Conservation (phyloP, 1,139 yeast species). For the Blastobotrys proliferans region DNA sequence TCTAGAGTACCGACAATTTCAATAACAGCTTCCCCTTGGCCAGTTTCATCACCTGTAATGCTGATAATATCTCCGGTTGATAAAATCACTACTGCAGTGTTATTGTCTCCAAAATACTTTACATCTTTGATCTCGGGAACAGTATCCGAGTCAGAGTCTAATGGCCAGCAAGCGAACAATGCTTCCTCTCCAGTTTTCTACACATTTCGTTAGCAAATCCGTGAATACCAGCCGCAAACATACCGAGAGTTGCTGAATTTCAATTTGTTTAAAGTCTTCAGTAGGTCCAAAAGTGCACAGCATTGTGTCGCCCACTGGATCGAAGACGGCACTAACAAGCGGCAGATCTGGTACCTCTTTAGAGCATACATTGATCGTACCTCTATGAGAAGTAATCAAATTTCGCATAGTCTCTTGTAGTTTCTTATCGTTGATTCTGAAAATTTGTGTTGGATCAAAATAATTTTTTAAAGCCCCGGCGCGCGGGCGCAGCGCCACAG, state of each 20-base stretch:
- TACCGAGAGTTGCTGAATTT: slow-evolving; percentile 45
- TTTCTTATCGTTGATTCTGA: slow-evolving; percentile 1
- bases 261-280: slow-evolving; percentile 52
- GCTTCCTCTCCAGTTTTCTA: slow-evolving; percentile 25
- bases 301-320: slow-evolving; percentile 68
- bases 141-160: neutral
- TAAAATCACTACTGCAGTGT: slow-evolving; percentile 30
- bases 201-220: slow-evolving; percentile 10
- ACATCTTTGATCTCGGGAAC: slow-evolving; percentile 16
- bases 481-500: too few relatives aligned
- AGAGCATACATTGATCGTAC: slow-evolving; percentile 25
- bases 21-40: slow-evolving; percentile 44
- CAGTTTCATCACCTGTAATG: slow-evolving; percentile 57
- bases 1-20: slow-evolving; percentile 86
- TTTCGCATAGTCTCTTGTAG: slow-evolving; percentile 26
- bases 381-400: slow-evolving; percentile 29
- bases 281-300: slow-evolving; percentile 60
- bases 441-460: neutral
- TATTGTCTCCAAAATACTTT: slow-evolving; percentile 30
- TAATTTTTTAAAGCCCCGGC: neutral
- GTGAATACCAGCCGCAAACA: slow-evolving; percentile 3
- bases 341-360: slow-evolving; percentile 51
- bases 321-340: slow-evolving; percentile 62
- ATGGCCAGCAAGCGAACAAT: slow-evolving; percentile 27
- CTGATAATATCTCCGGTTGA: slow-evolving; percentile 51